Percentiles rank a stretch among this genome's conserved stretches.
Evolutionary conservation across 306 rosid genomes (phyloP).

Genomic region (Fragaria iinumae): DNA sequence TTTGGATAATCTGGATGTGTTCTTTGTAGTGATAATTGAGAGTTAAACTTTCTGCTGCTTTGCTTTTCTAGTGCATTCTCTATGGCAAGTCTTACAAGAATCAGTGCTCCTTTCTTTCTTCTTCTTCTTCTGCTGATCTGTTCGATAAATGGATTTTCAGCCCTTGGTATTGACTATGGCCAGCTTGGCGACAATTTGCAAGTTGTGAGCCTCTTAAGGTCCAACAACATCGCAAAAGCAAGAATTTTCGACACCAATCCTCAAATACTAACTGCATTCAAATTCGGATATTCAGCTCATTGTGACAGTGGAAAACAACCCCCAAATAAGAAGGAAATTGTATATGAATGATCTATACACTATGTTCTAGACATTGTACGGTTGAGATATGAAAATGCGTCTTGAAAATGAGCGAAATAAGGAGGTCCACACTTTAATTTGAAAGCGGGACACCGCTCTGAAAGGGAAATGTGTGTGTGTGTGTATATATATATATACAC

Average conservation of each 20-base stretch:
- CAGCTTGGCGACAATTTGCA: conserved; percentile 75
- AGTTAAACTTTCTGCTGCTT: background rate
- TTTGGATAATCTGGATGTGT: background rate
- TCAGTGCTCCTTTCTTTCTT: background rate
- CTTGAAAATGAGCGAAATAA: too few species aligned
- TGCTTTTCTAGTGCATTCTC: background rate
- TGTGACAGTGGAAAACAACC: conserved; percentile 80
- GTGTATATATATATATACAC: too few species aligned
- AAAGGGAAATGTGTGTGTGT: too few species aligned
- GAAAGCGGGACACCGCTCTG: too few species aligned
- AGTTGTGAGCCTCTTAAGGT: conserved; percentile 60
- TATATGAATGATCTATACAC: too few species aligned
- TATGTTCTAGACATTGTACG: too few species aligned
- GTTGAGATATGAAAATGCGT: too few species aligned
- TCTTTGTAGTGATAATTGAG: background rate
- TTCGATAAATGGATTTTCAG: conserved; percentile 24
- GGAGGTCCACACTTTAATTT: too few species aligned
- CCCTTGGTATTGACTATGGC: conserved; percentile 83
- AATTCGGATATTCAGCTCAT: conserved; percentile 65
- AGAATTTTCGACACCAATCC: conserved; percentile 92
- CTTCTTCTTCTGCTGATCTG: background rate
- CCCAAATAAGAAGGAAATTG: conserved; percentile 8
- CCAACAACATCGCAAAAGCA: conserved; percentile 48
- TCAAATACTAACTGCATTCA: conserved; percentile 50
- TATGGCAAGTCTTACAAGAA: background rate